phyloP scores from a whole-genome alignment of 148 eudicot genomes.

The Spergularia marina region DNA sequence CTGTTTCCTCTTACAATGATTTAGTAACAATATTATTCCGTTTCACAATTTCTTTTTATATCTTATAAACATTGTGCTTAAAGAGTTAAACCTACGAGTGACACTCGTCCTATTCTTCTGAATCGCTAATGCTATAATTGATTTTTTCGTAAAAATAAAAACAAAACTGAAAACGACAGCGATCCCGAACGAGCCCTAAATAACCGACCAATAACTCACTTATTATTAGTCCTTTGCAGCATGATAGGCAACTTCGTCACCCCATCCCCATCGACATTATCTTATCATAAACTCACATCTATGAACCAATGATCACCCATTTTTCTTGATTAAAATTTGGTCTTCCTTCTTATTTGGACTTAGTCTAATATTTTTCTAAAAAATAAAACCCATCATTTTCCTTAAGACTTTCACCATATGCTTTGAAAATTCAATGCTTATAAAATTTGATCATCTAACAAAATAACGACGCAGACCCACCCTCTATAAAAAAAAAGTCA shows the following conservation, averaged over 20 bases:
- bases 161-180: too few relatives aligned
- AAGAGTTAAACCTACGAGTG: too few relatives aligned
- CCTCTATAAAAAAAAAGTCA: slow-evolving; percentile 8
- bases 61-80: too few relatives aligned
- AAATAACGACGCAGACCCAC: background rate
- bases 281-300: background rate
- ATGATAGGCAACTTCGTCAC: background rate
- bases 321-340: background rate
- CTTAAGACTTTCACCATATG: background rate
- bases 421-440: slow-evolving; percentile 2
- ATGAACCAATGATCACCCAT: background rate
- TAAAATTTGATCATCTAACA: background rate
- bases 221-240: background rate
- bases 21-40: too few relatives aligned
- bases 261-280: background rate
- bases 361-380: background rate
- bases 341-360: slow-evolving; percentile 15
- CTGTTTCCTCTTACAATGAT: too few relatives aligned
- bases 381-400: background rate
- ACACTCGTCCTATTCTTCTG: too few relatives aligned
- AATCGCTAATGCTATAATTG: too few relatives aligned
- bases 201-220: too few relatives aligned
- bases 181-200: too few relatives aligned
- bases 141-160: too few relatives aligned
- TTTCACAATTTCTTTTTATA: too few relatives aligned